phyloP scores from a whole-genome alignment of 257 asterid genomes.

The Paulownia fortunei region DNA sequence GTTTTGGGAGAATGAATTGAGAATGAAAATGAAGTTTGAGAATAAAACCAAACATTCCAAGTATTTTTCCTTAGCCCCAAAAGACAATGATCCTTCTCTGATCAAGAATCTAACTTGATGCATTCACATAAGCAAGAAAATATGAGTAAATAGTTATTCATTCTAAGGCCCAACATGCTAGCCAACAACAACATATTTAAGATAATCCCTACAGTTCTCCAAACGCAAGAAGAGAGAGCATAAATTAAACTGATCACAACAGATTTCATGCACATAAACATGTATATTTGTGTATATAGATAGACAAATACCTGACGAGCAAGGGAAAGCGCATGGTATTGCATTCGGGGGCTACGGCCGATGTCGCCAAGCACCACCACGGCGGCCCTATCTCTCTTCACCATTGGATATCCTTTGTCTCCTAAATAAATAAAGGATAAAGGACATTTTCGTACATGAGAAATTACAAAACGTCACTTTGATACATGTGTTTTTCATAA shows the following conservation, averaged over 20 bases:
- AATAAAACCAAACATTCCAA: too few species aligned
- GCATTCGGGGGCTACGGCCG: constrained; percentile 99
- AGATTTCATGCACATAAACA: neutral
- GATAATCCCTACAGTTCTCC: neutral
- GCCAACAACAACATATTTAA: neutral
- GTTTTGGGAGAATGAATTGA: too few species aligned
- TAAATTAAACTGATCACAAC: neutral
- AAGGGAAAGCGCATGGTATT: constrained; percentile 94
- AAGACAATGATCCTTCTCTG: neutral
- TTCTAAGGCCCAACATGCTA: neutral
- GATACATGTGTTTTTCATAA: neutral
- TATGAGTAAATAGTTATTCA: neutral
- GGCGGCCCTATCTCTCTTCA: constrained; percentile 79
- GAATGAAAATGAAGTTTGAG: too few species aligned
- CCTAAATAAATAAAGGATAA: constrained; percentile 15
- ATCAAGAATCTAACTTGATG: neutral
- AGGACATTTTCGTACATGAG: neutral
- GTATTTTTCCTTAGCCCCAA: neutral
- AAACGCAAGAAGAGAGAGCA: neutral
- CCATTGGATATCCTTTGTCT: constrained; percentile 37
- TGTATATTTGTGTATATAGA: neutral
- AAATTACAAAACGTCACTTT: neutral
- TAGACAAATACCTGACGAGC: constrained; percentile 71
- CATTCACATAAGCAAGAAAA: neutral
- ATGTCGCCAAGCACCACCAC: constrained; percentile 96